Base-by-base conservation (phyloP, 2,329 filamentous ascomycete species). In the Xylaria sp. region DNA sequence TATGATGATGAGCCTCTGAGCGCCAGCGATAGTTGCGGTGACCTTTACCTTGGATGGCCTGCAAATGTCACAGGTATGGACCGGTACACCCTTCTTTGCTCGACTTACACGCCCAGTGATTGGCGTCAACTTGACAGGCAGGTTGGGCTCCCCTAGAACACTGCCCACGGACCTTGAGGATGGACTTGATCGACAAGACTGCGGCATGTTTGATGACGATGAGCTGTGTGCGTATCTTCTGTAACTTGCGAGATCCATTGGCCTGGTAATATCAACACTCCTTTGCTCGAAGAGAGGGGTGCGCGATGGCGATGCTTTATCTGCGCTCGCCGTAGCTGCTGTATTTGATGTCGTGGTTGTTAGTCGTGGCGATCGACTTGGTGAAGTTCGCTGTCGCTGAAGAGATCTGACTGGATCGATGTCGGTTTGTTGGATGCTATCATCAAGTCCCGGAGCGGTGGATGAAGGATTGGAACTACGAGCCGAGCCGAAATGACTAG, bases 81-180 rank as follows among this genome's bases (percentile, higher is more conserved):
- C 82, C 13, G 79, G 80, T n/a, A 83, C 74, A 10, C 82, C 82
- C 69, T 84, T 84, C 75, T 82, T 83, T 51, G 82, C 82, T 63
- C 81, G 78, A 68, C 82, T 84, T 47, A 83, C 78, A 62, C 81
- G 79, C 18, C 79, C 74, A 34, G 82, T 84, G 62, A 84, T 81
- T 9, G 82, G 82, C 19, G 82, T 84, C 64, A 82, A 72, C 69
- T 79, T 83, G 65, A 81, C 71, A 13, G 76, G 75, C 11, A 75
- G 60, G 47, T 78, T 78, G 47, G 69, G 65, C 50, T 72, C 68
- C 46, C 66, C 63, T 13, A 67, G 61, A 50, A 69, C 67, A 58
- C 72, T 68, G 58, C 73, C 68, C 66, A 78, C 74, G 5, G 78
- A 80, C 60, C 80, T 75, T 69, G 75, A 75, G 34, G 73, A 68